Evolutionary conservation across 1,284 basidiomycete species (phyloP), one percentile per base, ranked within the genome.

Genomic region (Amylostereum areolatum): DNA sequence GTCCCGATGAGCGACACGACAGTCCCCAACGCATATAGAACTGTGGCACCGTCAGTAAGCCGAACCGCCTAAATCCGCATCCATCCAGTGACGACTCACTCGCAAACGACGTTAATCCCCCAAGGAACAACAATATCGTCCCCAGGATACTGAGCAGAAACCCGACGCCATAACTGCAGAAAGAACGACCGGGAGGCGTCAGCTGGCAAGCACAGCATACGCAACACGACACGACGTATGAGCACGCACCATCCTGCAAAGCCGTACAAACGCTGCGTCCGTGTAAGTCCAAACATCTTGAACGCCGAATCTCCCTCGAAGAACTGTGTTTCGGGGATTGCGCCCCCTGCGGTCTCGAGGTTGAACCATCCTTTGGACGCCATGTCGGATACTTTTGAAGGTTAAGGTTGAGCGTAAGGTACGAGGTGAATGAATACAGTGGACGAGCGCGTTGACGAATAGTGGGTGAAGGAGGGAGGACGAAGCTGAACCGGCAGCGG

Each of bases 251-350:
- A 94, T 46, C 74, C 85, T 45, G 75, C 68, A 58, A 95, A 95
- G 1, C 92, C 92, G 66, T 92, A 92, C 48, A 96, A 66, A 43
- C 92, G 70, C 58, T 92, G 86, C 35, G 75, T 89, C 57, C 83
- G 75, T 8, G 91, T 86, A 52, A 96, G 71, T 0, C 83, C 82
- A 9, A 94, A 73, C 54, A 81, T 83, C 46, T 76, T 79, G 74
- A 92, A 95, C 8, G 91, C 89, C 11, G 89, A 85, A 62, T 92
- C 89, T 12, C 84, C 86, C 63, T 89, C 87, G 56, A 88, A 89
- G 70, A 86, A 85, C 54, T 83, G 80, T 30, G 76, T 82, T 59
- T 89, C 85, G 5, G 86, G 81, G 41, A 88, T 73, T 36, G 72
- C 66, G 50, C 69, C 71, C 25, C 69, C 71, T 25, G 75, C 80